Base-by-base conservation (phyloP, 148 eudicot genomes). In the Amaranthus hypochondriacus region DNA sequence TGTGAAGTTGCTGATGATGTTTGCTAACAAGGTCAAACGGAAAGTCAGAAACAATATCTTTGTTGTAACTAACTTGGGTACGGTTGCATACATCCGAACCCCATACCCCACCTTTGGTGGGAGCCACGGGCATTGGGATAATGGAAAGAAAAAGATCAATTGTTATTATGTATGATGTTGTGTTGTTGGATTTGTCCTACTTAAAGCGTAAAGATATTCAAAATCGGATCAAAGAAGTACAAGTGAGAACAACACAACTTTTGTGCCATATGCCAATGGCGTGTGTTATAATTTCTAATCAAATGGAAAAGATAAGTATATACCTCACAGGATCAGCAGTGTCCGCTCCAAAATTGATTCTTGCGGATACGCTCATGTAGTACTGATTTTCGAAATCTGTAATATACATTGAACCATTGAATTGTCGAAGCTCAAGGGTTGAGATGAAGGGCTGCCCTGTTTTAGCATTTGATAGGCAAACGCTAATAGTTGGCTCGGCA, bases 261-360 rank as follows among this genome's bases (percentile, higher is more conserved):
- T 14, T 66, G 49, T 15, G 18, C 15, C 7, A 9, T 12, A 60
- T 42, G 39, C 39, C 39, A 28, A 28, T 28, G 39, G 39, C 39
- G 39, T 28, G 39, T 28, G 13, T 18, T 5, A 49, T 18, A 49
- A 18, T 28, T 28, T 28, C 39, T 28, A 28, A 28, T 81, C 62
- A 48, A 70, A 54, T 2, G 60, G 73, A 54, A 21, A 52, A 58
- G 44, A 50, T 15, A 21, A 9, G 66, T 60, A 64, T 64, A 65
- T 86, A 93, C 98, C 98, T 92, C 83, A 95, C 92, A 47, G 97
- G 88, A 75, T 81, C 87, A 55, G 86, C 86, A 86, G 84, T 88
- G 46, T 85, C 90, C n/a, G 97, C 93, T 68, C 98, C 98, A 84
- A 95, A 95, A 80, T 95, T 95, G 70, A 95, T 92, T 73, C 98